These are phyloP conservation scores for Hypoxylon fragiforme DNA, from an alignment of 495 filamentous ascomycete genomes.

Conservation along the genomic window DNA sequence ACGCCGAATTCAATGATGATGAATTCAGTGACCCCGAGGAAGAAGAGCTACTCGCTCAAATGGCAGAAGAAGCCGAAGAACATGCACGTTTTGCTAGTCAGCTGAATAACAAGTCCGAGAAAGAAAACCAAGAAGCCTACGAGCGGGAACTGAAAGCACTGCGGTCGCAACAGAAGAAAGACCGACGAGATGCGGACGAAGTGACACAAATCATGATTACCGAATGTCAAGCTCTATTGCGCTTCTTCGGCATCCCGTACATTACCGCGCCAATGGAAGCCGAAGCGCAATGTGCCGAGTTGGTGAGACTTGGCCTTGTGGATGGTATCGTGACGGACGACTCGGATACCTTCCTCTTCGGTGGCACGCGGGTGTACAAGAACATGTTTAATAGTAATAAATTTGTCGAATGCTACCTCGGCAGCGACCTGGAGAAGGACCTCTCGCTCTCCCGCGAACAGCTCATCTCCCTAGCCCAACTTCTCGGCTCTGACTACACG, in stretches of 20 bases:
- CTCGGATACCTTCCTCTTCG: slow-evolving; percentile 95
- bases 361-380: slow-evolving; percentile 93
- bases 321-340: slow-evolving; percentile 99
- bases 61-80: slow-evolving; percentile 87
- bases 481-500: slow-evolving; percentile 92
- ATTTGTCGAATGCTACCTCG: slow-evolving; percentile 93
- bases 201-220: slow-evolving; percentile 92
- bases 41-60: slow-evolving; percentile 79
- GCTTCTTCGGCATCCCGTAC: slow-evolving; percentile 91
- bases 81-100: slow-evolving; percentile 88
- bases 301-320: slow-evolving; percentile 82
- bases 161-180: slow-evolving; percentile 91
- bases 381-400: slow-evolving; percentile 99
- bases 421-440: slow-evolving; percentile 85
- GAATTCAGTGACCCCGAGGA: slow-evolving; percentile 85
- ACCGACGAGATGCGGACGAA: slow-evolving; percentile 92
- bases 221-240: slow-evolving; percentile 89
- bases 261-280: slow-evolving; percentile 99
- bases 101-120: slow-evolving; percentile 68
- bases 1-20: slow-evolving; percentile 48
- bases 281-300: slow-evolving; percentile 94
- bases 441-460: slow-evolving; percentile 79
- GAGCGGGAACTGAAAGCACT: slow-evolving; percentile 85
- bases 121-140: slow-evolving; percentile 72
- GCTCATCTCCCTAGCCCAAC: slow-evolving; percentile 83